Evolutionary conservation across 2,329 filamentous ascomycete species (phyloP).

Genomic region (Penicillium sp.): DNA sequence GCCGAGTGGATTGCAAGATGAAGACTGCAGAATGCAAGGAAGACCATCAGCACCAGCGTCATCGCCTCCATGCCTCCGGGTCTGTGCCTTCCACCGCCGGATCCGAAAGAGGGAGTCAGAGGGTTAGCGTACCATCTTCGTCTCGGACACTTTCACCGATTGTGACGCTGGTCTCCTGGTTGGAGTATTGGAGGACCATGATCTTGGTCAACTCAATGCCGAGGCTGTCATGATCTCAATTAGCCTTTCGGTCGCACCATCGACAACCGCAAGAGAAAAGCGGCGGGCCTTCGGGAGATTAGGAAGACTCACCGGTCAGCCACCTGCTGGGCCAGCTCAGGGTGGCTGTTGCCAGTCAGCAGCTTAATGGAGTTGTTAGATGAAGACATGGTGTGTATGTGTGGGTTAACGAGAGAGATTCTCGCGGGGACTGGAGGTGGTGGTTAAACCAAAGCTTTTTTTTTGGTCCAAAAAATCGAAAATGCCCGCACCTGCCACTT

Average conservation of each 20-base stretch:
- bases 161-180: conserved; percentile 69
- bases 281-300: background rate
- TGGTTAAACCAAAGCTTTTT: conserved; percentile 13
- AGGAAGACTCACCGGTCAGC: conserved; percentile 59
- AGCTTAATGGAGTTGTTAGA: conserved; percentile 71
- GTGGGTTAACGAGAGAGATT: conserved; percentile 3
- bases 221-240: conserved; percentile 48
- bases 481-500: conserved; percentile 21
- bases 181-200: conserved; percentile 68
- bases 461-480: conserved; percentile 23
- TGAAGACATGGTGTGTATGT: conserved; percentile 55
- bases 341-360: conserved; percentile 74
- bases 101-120: conserved; percentile 11
- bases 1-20: conserved; percentile 91
- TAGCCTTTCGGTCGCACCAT: conserved; percentile 9
- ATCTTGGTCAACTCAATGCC: conserved; percentile 70
- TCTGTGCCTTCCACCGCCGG: conserved; percentile 9
- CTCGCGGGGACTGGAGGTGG: conserved; percentile 8
- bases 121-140: conserved; percentile 70
- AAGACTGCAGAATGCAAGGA: conserved; percentile 63
- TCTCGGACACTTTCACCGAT: conserved; percentile 95
- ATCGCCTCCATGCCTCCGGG: background rate
- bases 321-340: conserved; percentile 69
- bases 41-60: conserved; percentile 16
- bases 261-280: background rate